phyloP scores from a whole-genome alignment of 345 rosid species.

The Heritiera littoralis region DNA sequence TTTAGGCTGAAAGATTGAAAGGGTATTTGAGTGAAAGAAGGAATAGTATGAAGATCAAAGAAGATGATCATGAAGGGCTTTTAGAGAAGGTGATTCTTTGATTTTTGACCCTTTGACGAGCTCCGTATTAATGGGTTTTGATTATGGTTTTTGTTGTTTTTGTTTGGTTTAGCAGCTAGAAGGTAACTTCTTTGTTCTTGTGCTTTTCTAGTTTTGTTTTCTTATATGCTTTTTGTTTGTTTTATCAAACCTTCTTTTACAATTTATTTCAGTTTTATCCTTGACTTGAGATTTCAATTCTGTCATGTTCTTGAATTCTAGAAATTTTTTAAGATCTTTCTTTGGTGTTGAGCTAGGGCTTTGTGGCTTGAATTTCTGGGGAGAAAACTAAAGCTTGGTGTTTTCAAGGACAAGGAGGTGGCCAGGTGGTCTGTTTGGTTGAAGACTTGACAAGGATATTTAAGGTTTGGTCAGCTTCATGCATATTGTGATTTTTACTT shows the following conservation, averaged over 20 bases:
- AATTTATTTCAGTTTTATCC: constrained; percentile 11
- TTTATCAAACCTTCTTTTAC: constrained; percentile 4
- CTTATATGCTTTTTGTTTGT: constrained; percentile 1
- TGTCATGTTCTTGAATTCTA: constrained; percentile 17
- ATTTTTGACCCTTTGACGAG: constrained; percentile 33
- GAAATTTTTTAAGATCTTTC: background rate
- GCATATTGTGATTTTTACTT: background rate
- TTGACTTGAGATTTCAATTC: constrained; percentile 10
- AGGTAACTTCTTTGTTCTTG: constrained; percentile 16
- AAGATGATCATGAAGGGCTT: constrained; percentile 27
- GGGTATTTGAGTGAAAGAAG: constrained; percentile 20
- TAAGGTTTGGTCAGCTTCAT: constrained; percentile 14
- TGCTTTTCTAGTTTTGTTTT: constrained; percentile 15
- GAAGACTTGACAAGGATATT: constrained; percentile 14
- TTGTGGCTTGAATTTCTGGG: constrained; percentile 6
- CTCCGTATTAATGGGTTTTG: constrained; percentile 1
- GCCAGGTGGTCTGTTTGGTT: constrained; percentile 11
- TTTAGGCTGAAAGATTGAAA: constrained; percentile 29
- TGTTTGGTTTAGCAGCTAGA: constrained; percentile 14
- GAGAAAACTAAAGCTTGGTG: background rate
- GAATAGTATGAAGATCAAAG: constrained; percentile 33
- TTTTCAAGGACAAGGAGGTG: background rate
- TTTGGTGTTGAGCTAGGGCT: constrained; percentile 21
- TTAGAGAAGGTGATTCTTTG: constrained; percentile 8
- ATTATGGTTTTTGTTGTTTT: constrained; percentile 36